Percentiles rank a stretch among this genome's conserved stretches.
Evolutionary conservation across 2,329 filamentous ascomycete genomes (phyloP).

Genomic region (Leptographium flavum): DNA sequence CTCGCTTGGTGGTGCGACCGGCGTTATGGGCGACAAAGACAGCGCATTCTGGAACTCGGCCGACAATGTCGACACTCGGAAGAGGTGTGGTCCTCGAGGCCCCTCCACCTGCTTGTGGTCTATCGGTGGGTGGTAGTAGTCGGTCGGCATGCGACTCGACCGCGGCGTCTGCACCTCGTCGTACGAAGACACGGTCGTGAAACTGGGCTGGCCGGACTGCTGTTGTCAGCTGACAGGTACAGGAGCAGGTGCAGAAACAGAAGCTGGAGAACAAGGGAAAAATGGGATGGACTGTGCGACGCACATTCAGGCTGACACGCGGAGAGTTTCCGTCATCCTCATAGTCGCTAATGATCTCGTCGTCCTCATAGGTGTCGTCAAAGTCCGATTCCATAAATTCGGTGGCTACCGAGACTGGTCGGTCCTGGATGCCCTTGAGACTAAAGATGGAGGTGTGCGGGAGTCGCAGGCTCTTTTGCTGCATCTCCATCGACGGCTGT

Average conservation of each 20-base stretch:
- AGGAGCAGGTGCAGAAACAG: not conserved
- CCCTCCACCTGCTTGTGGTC: constrained; percentile 67
- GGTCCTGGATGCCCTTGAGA: constrained; percentile 33
- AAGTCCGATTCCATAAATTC: constrained; percentile 68
- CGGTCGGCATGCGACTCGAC: constrained; percentile 44
- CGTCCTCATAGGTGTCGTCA: constrained; percentile 57
- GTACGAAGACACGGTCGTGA: constrained; percentile 76
- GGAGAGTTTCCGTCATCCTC: constrained; percentile 50
- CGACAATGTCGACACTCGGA: constrained; percentile 52
- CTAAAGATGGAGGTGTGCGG: constrained; percentile 47
- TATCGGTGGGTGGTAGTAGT: constrained; percentile 40
- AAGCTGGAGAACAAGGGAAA: no score
- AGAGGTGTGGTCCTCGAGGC: constrained; percentile 75
- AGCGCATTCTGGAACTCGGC: constrained; percentile 43
- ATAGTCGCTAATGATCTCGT: constrained; percentile 40
- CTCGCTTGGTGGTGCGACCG: constrained; percentile 32
- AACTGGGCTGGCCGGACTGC: constrained; percentile 57
- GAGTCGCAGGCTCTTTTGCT: constrained; percentile 26
- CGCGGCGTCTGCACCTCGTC: constrained; percentile 71
- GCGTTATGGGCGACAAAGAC: constrained; percentile 60
- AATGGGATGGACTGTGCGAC: no score
- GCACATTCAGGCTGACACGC: constrained; percentile 54
- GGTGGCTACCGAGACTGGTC: constrained; percentile 57
- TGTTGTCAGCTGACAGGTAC: not conserved
- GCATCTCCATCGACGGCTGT: constrained; percentile 34